Conservation (phyloP, 345 rosid genomes). For the Eucalyptus sp. region DNA sequence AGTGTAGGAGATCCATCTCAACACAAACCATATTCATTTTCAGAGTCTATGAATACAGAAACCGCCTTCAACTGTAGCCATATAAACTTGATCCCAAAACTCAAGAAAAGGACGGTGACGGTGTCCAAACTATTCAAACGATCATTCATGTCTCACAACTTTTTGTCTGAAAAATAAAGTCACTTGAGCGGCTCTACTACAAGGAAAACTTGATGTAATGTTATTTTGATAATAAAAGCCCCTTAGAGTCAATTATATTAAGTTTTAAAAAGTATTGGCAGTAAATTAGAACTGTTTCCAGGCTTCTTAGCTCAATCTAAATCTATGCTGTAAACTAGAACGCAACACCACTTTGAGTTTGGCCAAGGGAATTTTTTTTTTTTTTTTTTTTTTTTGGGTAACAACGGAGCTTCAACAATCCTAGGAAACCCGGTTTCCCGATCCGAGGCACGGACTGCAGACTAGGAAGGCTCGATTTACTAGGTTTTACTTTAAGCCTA, state of each 20-base stretch:
- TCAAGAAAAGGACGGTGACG: rapidly evolving
- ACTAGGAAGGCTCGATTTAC: not conserved
- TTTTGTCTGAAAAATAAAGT: not conserved
- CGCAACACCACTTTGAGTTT: not conserved
- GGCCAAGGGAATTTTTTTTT: not conserved
- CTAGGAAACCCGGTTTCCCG: not conserved
- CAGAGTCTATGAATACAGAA: not conserved
- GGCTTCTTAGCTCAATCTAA: not conserved
- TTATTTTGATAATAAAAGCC: not conserved
- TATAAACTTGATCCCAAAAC: not conserved
- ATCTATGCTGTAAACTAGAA: not conserved
- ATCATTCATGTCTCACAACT: not conserved
- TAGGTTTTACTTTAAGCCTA: not conserved
- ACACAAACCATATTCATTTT: not conserved
- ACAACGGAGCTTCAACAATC: not conserved
- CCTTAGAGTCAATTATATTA: not conserved
- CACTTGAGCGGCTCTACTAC: rapidly evolving
- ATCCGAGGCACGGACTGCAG: not conserved
- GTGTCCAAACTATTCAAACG: not conserved
- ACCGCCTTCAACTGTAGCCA: not conserved
- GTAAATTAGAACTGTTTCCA: not conserved
- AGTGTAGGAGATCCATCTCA: not conserved
- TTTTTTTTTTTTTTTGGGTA: not conserved
- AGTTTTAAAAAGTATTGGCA: not conserved
- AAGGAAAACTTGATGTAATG: not conserved